Percentiles rank a stretch among this genome's conserved stretches.
Evolutionary conservation across 768 basidiomycete genomes (phyloP).

Genomic region (Suillus sp.): DNA sequence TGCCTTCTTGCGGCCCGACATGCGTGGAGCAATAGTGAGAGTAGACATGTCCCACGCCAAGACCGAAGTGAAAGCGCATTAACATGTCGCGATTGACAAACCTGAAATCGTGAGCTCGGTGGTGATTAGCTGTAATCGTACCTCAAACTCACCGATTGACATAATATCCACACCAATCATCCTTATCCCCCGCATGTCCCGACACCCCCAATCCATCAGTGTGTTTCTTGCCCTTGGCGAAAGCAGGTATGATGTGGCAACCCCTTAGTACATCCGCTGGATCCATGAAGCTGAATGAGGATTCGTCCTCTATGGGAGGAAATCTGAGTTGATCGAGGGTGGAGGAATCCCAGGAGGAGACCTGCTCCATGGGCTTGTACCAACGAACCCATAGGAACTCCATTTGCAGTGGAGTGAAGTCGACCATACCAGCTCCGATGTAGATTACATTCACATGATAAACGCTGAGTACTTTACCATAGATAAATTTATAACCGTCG

Average conservation of each 20-base stretch:
- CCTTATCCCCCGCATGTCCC: background rate
- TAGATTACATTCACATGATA: background rate
- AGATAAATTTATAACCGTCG: too few species aligned
- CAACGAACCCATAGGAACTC: slow-evolving; percentile 13
- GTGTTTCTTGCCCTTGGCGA: slow-evolving; percentile 9
- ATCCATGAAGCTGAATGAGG: slow-evolving; percentile 13
- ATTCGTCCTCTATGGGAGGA: background rate
- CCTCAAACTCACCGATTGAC: background rate
- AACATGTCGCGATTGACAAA: slow-evolving; percentile 9
- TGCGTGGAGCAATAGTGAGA: background rate
- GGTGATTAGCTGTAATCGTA: background rate
- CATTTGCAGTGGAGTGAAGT: slow-evolving; percentile 3
- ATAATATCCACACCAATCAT: slow-evolving; percentile 1
- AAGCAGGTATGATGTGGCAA: slow-evolving; percentile 13
- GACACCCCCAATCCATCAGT: background rate
- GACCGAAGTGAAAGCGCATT: background rate
- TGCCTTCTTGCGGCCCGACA: background rate
- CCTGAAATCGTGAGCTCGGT: background rate
- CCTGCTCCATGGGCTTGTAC: background rate
- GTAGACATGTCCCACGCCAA: slow-evolving; percentile 1
- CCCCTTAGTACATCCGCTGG: slow-evolving; percentile 6
- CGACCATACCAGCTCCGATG: background rate
- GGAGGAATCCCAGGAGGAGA: background rate
- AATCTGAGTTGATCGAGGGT: slow-evolving; percentile 8
- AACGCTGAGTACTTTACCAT: too few species aligned